These are phyloP conservation scores for Penicillium palitans DNA, from an alignment of 2,329 filamentous ascomycete genomes.

Conservation along the genomic window DNA sequence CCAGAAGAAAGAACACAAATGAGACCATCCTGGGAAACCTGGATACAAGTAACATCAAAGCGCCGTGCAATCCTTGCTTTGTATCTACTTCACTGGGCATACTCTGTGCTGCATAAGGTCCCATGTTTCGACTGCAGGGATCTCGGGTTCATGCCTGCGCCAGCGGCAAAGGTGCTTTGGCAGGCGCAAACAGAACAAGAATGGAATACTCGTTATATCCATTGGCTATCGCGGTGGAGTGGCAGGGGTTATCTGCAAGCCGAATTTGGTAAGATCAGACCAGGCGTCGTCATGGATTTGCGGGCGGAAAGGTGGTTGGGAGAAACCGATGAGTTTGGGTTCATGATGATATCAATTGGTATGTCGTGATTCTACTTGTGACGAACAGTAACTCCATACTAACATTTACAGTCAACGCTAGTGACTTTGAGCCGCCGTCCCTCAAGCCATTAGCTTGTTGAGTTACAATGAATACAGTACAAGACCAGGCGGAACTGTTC, in stretches of 20 bases:
- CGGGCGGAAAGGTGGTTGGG: slow-evolving; percentile 45
- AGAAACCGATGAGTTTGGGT: slow-evolving; percentile 46
- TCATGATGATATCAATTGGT: slow-evolving; percentile 44
- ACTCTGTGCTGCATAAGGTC: slow-evolving; percentile 38
- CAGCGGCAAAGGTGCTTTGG: slow-evolving; percentile 44
- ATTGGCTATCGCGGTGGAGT: slow-evolving; percentile 11
- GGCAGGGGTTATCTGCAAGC: slow-evolving; percentile 7
- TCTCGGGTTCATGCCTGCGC: slow-evolving; percentile 42
- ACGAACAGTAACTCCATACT: not conserved
- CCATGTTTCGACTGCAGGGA: slow-evolving; percentile 40
- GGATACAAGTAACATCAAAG: slow-evolving; percentile 57
- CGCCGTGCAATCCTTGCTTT: slow-evolving; percentile 45
- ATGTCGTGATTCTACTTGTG: not conserved
- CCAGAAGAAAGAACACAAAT: slow-evolving; percentile 36
- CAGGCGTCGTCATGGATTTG: slow-evolving; percentile 32
- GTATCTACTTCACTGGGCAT: slow-evolving; percentile 44
- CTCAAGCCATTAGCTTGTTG: not conserved
- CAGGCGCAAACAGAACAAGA: slow-evolving; percentile 32
- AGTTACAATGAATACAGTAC: not conserved
- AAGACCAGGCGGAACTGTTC: too few species aligned
- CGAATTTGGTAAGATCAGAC: slow-evolving; percentile 9
- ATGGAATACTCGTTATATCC: slow-evolving; percentile 37
- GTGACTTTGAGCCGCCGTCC: not conserved
- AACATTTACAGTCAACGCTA: not conserved
- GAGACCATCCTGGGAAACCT: slow-evolving; percentile 38